Percentiles rank a stretch among this genome's conserved stretches.
phyloP scores from a whole-genome alignment of 306 rosid genomes.

The Ormosia semicastrata region DNA sequence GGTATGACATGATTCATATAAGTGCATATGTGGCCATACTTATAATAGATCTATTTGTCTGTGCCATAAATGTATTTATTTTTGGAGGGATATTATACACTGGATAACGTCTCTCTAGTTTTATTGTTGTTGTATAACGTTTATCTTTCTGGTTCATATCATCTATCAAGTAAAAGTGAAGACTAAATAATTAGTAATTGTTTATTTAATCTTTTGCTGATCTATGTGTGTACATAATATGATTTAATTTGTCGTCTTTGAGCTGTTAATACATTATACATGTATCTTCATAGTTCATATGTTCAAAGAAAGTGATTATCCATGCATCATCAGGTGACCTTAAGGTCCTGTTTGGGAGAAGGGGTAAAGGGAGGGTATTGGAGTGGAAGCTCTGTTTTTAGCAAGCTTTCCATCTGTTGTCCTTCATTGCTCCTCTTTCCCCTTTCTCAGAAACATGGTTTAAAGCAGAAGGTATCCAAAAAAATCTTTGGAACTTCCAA shows the following conservation, averaged over 20 bases:
- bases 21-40: background rate
- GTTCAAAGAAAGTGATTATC: background rate
- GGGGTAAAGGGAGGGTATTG: background rate
- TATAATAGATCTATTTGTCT: background rate
- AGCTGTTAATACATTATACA: background rate
- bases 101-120: background rate
- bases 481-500: background rate
- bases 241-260: background rate
- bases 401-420: background rate
- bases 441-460: background rate
- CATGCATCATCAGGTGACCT: background rate
- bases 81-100: background rate
- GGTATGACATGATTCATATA: background rate
- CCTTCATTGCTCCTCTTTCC: background rate
- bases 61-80: background rate
- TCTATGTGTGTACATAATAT: background rate
- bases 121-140: background rate
- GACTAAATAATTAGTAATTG: background rate
- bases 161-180: background rate
- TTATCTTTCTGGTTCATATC: background rate
- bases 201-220: constrained; percentile 1
- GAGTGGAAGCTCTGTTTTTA: background rate
- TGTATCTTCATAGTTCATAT: background rate
- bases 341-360: background rate
- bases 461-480: background rate